Percentiles rank a stretch among this genome's conserved stretches.
Conservation (phyloP, 805 yeast genomes). For the Nakazawaea siamensis region DNA sequence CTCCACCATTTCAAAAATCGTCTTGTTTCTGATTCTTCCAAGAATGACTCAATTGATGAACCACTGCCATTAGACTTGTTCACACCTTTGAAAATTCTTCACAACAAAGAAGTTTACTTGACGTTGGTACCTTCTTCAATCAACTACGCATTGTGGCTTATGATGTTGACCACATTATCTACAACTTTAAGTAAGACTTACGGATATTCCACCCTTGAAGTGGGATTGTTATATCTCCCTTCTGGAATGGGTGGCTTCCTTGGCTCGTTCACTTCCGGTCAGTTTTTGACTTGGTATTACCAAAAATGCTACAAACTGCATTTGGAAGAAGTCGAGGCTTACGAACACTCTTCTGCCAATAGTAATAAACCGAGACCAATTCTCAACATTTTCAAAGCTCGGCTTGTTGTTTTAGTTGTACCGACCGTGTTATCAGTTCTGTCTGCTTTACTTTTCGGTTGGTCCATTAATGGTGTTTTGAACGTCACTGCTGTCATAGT, state of each 20-base stretch:
- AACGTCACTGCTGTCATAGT: constrained; percentile 50
- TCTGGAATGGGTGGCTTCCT: constrained; percentile 56
- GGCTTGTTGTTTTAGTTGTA: constrained; percentile 38
- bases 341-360: constrained; percentile 3
- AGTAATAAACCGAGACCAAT: constrained; percentile 23
- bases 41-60: constrained; percentile 14
- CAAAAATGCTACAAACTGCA: constrained; percentile 14
- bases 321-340: constrained; percentile 2
- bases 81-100: constrained; percentile 35
- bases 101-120: constrained; percentile 33
- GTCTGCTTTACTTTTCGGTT: constrained; percentile 52
- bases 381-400: constrained; percentile 47
- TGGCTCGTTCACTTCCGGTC: constrained; percentile 51
- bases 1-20: constrained; percentile 21
- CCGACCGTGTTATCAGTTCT: constrained; percentile 31
- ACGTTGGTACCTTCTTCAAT: constrained; percentile 47
- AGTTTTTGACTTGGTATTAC: constrained; percentile 41
- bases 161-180: constrained; percentile 52
- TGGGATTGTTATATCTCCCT: constrained; percentile 60
- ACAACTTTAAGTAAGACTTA: constrained; percentile 39
- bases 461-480: constrained; percentile 51
- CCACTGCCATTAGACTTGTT: constrained; percentile 10
- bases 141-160: constrained; percentile 56
- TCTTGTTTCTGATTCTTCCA: constrained; percentile 21
- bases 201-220: constrained; percentile 36